Percentiles rank a stretch among this genome's conserved stretches.
Evolutionary conservation across 495 filamentous ascomycete species (phyloP).

Genomic region (Lindgomyces ingoldianus): DNA sequence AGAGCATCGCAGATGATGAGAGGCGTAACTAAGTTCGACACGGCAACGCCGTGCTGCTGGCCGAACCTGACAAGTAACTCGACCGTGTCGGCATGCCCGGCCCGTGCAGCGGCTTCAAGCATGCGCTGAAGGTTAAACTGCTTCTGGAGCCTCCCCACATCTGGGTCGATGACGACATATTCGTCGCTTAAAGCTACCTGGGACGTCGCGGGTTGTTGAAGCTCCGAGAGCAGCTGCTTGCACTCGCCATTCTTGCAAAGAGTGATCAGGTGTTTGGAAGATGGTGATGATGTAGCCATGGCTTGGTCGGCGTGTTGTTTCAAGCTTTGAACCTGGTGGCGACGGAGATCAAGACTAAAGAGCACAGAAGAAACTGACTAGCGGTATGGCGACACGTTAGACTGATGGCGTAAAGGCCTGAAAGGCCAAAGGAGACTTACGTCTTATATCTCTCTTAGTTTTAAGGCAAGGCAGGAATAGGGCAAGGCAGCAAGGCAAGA

Average conservation of each 20-base stretch:
- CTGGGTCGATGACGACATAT: not conserved
- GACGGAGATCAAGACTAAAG: too few species aligned
- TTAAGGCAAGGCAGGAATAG: too few species aligned
- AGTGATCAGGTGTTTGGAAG: conserved; percentile 1
- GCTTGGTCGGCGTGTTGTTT: too few species aligned
- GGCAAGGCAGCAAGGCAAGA: too few species aligned
- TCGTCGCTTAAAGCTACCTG: not conserved
- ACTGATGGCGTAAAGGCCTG: too few species aligned
- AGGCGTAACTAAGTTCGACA: not conserved
- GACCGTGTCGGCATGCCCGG: not conserved
- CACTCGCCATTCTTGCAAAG: not conserved
- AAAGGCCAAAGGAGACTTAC: too few species aligned
- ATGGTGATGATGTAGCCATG: not conserved
- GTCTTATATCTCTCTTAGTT: too few species aligned
- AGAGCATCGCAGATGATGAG: not conserved
- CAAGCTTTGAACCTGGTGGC: too few species aligned
- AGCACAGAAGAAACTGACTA: too few species aligned
- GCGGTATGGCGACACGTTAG: too few species aligned
- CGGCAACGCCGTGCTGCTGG: conserved; percentile 3
- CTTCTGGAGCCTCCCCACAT: not conserved
- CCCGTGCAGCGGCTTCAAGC: not conserved
- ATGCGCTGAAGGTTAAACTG: conserved; percentile 3
- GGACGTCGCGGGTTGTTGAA: not conserved
- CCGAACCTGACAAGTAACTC: not conserved
- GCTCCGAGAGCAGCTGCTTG: not conserved